Conservation (phyloP, 176 grass and related monocot species). For the Avena sativa region DNA sequence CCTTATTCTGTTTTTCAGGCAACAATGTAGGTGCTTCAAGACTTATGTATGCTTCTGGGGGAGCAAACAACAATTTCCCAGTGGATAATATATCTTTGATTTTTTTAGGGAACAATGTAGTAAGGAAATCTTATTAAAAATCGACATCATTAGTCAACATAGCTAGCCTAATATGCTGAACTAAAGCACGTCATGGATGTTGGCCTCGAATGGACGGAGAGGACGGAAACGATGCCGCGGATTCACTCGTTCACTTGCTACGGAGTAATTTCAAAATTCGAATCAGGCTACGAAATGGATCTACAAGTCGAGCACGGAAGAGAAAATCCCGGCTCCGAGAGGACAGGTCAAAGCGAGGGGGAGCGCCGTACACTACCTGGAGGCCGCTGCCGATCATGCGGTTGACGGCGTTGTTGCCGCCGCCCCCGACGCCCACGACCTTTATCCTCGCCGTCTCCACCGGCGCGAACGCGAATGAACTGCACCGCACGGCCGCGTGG, state of each 20-base stretch:
- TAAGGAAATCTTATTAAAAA: neutral
- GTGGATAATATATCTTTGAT: neutral
- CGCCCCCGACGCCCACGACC: constrained; percentile 87
- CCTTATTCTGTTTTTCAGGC: neutral
- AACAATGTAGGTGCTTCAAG: neutral
- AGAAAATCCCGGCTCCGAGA: neutral
- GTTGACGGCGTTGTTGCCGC: constrained; percentile 95
- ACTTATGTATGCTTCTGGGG: neutral
- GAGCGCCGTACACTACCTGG: constrained; percentile 50
- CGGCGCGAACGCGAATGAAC: constrained; percentile 46
- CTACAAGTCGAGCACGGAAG: neutral
- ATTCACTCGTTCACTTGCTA: neutral
- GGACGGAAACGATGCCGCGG: neutral
- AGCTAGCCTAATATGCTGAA: neutral
- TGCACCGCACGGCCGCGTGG: constrained; percentile 45
- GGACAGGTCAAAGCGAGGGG: neutral
- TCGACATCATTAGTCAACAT: too few relatives aligned
- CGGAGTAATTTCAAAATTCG: neutral
- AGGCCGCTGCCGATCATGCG: constrained; percentile 96
- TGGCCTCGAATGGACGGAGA: neutral
- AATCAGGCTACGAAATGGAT: constrained; percentile 26
- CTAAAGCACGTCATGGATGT: neutral
- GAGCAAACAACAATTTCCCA: neutral
- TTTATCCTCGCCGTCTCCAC: constrained; percentile 90
- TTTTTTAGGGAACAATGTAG: neutral